Percentiles rank a stretch among this genome's conserved stretches.
Conservation (phyloP, 257 asterid genomes). For the Mitragyna speciosa region DNA sequence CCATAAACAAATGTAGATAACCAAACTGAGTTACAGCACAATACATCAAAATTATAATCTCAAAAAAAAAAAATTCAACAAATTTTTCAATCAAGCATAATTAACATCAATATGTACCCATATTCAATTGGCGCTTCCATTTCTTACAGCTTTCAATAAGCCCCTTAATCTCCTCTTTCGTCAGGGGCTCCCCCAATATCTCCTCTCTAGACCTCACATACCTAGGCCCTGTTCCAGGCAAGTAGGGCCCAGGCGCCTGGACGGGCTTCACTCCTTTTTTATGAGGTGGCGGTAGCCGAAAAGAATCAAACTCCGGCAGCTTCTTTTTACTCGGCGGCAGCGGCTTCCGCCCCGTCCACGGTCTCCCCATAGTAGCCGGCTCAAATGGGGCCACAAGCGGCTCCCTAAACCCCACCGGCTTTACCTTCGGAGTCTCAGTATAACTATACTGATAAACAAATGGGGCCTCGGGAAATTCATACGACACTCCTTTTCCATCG, state of each 20-base stretch:
- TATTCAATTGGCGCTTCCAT: conserved; percentile 65
- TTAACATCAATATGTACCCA: conserved; percentile 45
- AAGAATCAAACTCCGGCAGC: conserved; percentile 85
- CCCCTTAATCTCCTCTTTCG: conserved; percentile 60
- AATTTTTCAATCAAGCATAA: not conserved
- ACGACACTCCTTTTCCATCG: conserved; percentile 69
- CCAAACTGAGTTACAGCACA: not conserved
- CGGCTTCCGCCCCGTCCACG: conserved; percentile 89
- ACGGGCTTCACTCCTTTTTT: conserved; percentile 95
- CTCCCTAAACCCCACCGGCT: conserved; percentile 77
- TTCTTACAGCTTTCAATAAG: conserved; percentile 56
- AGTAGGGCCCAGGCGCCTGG: conserved; percentile 90
- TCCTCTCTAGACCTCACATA: conserved; percentile 67
- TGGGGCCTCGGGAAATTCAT: conserved; percentile 78
- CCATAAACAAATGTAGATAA: not conserved
- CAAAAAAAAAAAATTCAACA: no score
- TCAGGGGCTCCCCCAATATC: conserved; percentile 75
- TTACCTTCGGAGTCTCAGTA: conserved; percentile 87
- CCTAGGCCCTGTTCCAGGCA: conserved; percentile 82
- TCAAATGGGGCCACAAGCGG: conserved; percentile 88
- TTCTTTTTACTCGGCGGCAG: conserved; percentile 73
- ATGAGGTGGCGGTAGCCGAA: conserved; percentile 72
- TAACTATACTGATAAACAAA: conserved; percentile 90
- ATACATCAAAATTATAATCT: not conserved
- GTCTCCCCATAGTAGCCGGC: conserved; percentile 70